Evolutionary conservation across 345 rosid genomes (phyloP).

Genomic region (Populus simonii): DNA sequence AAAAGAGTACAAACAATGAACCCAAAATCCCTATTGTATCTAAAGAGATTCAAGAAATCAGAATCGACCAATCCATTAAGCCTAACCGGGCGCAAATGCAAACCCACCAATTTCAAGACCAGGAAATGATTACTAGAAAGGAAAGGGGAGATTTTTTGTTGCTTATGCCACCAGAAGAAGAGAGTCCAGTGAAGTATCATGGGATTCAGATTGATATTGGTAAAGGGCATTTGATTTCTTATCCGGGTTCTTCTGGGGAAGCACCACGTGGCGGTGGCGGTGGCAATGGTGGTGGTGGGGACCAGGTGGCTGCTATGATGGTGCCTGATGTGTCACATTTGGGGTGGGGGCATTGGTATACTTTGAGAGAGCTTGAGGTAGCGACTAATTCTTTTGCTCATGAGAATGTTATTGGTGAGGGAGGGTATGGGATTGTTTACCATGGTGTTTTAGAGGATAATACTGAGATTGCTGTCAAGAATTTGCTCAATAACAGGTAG

Average conservation of each 20-base stretch:
- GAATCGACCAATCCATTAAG: slow-evolving; percentile 17
- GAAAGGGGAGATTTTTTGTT: slow-evolving; percentile 33
- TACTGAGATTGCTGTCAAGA: slow-evolving; percentile 76
- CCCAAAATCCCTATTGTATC: slow-evolving; percentile 52
- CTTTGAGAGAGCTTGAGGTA: slow-evolving; percentile 77
- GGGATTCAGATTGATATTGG: slow-evolving; percentile 55
- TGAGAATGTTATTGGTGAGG: slow-evolving; percentile 87
- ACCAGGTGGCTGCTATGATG: slow-evolving; percentile 31
- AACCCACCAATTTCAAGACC: slow-evolving; percentile 25
- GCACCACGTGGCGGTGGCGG: slow-evolving; percentile 31
- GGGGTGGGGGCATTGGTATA: slow-evolving; percentile 63
- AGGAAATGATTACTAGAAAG: slow-evolving; percentile 30
- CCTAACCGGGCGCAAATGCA: slow-evolving; percentile 23
- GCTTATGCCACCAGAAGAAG: slow-evolving; percentile 45
- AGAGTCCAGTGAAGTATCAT: slow-evolving; percentile 38
- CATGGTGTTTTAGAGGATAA: slow-evolving; percentile 67
- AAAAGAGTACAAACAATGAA: slow-evolving; percentile 23
- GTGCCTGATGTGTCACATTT: slow-evolving; percentile 52
- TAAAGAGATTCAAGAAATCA: slow-evolving; percentile 76
- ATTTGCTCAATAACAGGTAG: slow-evolving; percentile 85
- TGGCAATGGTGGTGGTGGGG: slow-evolving; percentile 18
- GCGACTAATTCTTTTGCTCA: slow-evolving; percentile 67
- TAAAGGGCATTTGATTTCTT: slow-evolving; percentile 49
- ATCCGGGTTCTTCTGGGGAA: slow-evolving; percentile 36
- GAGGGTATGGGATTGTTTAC: slow-evolving; percentile 94